A percentile compares a stretch with the other conserved stretches of the same genome.
phyloP scores from a whole-genome alignment of 2,329 filamentous ascomycete genomes.

The Hymenoscyphus occultus region DNA sequence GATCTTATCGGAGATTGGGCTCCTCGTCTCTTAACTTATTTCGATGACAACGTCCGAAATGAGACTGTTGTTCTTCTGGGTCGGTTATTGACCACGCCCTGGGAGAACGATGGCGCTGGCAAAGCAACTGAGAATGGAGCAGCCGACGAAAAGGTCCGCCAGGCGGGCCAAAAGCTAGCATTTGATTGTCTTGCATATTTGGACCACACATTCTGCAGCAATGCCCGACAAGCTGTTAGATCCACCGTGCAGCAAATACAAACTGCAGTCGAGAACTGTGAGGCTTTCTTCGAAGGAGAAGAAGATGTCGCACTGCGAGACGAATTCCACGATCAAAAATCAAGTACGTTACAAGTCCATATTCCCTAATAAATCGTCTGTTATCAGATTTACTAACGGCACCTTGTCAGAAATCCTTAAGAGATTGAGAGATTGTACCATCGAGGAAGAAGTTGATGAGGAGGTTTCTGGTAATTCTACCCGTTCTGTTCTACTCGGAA shows the following conservation, averaged over 20 bases:
- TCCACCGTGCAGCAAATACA: conserved; percentile 30
- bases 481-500: background rate
- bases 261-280: conserved; percentile 27
- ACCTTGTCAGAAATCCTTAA: conserved; percentile 28
- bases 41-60: conserved; percentile 44
- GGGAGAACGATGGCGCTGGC: conserved; percentile 19
- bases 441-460: conserved; percentile 40
- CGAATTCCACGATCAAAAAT: conserved; percentile 20
- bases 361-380: background rate
- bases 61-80: conserved; percentile 38
- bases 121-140: conserved; percentile 18
- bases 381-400: background rate
- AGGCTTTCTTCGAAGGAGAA: conserved; percentile 29
- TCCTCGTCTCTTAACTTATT: conserved; percentile 50
- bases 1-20: conserved; percentile 47
- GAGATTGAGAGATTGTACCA: conserved; percentile 32
- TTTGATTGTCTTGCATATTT: conserved; percentile 34
- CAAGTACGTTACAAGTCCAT: conserved; percentile 22
- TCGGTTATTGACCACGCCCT: conserved; percentile 24
- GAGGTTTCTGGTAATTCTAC: conserved; percentile 38
- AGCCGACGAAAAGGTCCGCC: conserved; percentile 15
- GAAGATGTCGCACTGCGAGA: conserved; percentile 16
- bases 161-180: conserved; percentile 28
- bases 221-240: conserved; percentile 30
- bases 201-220: conserved; percentile 31